Conservation (phyloP, 148 eudicot genomes). For the Pouteria glomerata region DNA sequence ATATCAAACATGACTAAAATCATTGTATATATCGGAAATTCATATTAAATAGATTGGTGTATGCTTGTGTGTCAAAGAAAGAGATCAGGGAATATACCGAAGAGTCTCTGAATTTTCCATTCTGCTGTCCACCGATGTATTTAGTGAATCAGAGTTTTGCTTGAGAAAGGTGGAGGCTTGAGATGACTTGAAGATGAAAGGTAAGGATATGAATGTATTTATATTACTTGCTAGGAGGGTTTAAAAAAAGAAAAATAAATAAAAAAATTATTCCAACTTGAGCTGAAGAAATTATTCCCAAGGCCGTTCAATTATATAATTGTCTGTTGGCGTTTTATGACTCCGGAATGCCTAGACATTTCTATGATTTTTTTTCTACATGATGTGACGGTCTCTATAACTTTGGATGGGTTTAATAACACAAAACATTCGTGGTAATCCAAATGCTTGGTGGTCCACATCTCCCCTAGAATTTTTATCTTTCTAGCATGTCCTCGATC, state of each 20-base stretch:
- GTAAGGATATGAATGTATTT: slow-evolving; percentile 14
- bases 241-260: background rate
- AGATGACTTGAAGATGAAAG: slow-evolving; percentile 12
- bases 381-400: too few relatives aligned
- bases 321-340: too few relatives aligned
- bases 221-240: slow-evolving; percentile 1
- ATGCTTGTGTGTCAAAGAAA: background rate
- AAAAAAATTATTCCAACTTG: background rate
- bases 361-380: too few relatives aligned
- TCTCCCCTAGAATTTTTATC: background rate
- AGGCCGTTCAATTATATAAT: background rate
- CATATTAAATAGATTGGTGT: too few relatives aligned
- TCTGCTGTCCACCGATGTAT: background rate
- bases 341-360: background rate
- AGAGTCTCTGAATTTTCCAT: slow-evolving; percentile 23
- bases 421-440: slow-evolving; percentile 10
- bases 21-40: background rate
- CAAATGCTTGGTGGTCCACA: slow-evolving; percentile 3
- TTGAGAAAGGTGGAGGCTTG: background rate
- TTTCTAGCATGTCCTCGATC: too few relatives aligned
- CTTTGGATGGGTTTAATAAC: background rate
- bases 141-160: background rate
- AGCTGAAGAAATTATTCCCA: background rate
- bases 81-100: slow-evolving; percentile 13
- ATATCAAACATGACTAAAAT: background rate